phyloP scores from a whole-genome alignment of 2,329 filamentous ascomycete species.

The Alternaria panax region DNA sequence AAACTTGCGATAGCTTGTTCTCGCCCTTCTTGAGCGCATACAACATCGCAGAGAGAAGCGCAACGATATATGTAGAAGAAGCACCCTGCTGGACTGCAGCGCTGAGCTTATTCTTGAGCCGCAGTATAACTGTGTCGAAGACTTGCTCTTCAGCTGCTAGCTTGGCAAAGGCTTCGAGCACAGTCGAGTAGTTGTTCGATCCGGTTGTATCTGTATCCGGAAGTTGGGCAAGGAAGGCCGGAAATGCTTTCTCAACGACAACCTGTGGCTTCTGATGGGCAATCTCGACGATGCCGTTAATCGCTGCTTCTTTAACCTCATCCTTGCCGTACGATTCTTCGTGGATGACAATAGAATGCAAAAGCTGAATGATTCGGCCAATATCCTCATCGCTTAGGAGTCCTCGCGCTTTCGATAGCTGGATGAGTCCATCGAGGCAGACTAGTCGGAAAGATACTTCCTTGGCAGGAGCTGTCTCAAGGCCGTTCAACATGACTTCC shows the following conservation, averaged over 20 bases:
- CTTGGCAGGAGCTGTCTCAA: constrained; percentile 54
- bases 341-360: constrained; percentile 67
- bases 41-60: constrained; percentile 67
- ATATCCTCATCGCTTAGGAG: constrained; percentile 54
- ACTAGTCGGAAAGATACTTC: constrained; percentile 59
- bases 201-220: constrained; percentile 64
- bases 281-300: constrained; percentile 65
- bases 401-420: constrained; percentile 52
- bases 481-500: constrained; percentile 53
- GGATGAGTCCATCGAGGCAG: constrained; percentile 54
- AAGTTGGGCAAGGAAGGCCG: constrained; percentile 69
- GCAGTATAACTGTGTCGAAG: constrained; percentile 68
- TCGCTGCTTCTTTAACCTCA: constrained; percentile 65
- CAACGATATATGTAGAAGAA: constrained; percentile 63
- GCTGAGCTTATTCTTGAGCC: constrained; percentile 69
- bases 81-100: constrained; percentile 62
- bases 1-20: constrained; percentile 57
- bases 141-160: constrained; percentile 68
- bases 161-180: constrained; percentile 70
- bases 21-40: constrained; percentile 66
- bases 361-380: constrained; percentile 63
- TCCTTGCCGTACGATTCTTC: constrained; percentile 64
- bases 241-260: constrained; percentile 70
- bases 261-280: constrained; percentile 68
- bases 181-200: constrained; percentile 58